Evolutionary conservation across 495 filamentous ascomycete genomes (phyloP).

Genomic region (Cercophora samala): DNA sequence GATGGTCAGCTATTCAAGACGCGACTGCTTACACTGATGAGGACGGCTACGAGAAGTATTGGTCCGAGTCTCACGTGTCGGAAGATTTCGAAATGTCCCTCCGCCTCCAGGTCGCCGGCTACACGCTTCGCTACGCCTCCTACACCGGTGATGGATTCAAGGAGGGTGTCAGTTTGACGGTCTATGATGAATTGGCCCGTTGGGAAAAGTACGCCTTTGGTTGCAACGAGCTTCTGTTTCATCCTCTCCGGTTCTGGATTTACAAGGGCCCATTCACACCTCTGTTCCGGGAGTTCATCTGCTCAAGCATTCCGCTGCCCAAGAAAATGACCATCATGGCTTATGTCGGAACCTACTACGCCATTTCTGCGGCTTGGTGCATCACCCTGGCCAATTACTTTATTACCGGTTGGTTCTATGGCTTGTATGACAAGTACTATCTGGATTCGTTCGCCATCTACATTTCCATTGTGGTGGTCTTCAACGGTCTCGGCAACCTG

Average conservation of each 20-base stretch:
- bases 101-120: constrained; percentile 67
- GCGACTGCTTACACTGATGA: constrained; percentile 62
- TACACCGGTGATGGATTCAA: constrained; percentile 77
- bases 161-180: constrained; percentile 81
- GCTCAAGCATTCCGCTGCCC: constrained; percentile 69
- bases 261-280: constrained; percentile 67
- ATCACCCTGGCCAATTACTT: constrained; percentile 77
- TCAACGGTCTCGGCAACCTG: constrained; percentile 65
- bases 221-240: constrained; percentile 80
- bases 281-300: constrained; percentile 67
- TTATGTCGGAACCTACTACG: constrained; percentile 86
- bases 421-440: constrained; percentile 71
- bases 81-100: constrained; percentile 87
- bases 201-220: constrained; percentile 89
- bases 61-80: constrained; percentile 78
- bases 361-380: constrained; percentile 74
- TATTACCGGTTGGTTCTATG: constrained; percentile 70
- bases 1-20: constrained; percentile 75
- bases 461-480: constrained; percentile 58
- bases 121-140: constrained; percentile 68
- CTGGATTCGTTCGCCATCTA: constrained; percentile 72
- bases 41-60: constrained; percentile 73
- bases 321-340: constrained; percentile 78
- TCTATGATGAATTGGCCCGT: constrained; percentile 78
- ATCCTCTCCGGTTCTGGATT: constrained; percentile 64